phyloP scores from a whole-genome alignment of 805 yeast species.

The Debaryomyces hansenii region DNA sequence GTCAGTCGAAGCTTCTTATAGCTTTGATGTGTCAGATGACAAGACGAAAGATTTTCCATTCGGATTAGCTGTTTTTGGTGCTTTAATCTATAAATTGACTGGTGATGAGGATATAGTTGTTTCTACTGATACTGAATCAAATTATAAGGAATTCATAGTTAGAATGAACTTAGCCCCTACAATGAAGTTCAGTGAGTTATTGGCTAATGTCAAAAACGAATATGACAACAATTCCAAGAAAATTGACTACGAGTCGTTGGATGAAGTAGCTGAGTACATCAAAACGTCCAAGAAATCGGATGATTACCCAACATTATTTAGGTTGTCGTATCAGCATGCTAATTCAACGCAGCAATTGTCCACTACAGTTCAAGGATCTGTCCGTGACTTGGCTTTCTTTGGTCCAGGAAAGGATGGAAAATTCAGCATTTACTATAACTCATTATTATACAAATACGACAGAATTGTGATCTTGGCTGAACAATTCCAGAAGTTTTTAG shows the following conservation, averaged over 20 bases:
- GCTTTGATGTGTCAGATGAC: slow-evolving; percentile 10
- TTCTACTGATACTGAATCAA: slow-evolving; percentile 53
- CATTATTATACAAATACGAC: slow-evolving; percentile 66
- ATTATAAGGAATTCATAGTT: slow-evolving; percentile 52
- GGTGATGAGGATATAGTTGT: slow-evolving; percentile 95
- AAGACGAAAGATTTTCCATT: slow-evolving; percentile 40
- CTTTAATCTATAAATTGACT: slow-evolving; percentile 73
- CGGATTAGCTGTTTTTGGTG: slow-evolving; percentile 66
- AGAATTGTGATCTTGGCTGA: slow-evolving; percentile 71
- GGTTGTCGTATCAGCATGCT: slow-evolving; percentile 56
- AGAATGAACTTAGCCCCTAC: slow-evolving; percentile 61
- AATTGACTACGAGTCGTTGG: slow-evolving; percentile 47
- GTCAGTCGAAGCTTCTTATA: slow-evolving; percentile 59
- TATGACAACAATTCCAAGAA: slow-evolving; percentile 35
- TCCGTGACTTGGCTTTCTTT: slow-evolving; percentile 66
- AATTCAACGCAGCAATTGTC: slow-evolving; percentile 40
- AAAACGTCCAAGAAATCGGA: slow-evolving; percentile 52
- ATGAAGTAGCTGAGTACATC: slow-evolving; percentile 54
- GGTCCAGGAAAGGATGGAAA: slow-evolving; percentile 22
- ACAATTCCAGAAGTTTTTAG: slow-evolving; percentile 61
- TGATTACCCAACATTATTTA: slow-evolving; percentile 61
- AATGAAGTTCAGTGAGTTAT: slow-evolving; percentile 54
- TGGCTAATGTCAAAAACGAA: slow-evolving; percentile 43
- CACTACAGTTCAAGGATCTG: slow-evolving; percentile 50
- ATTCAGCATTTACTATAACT: slow-evolving; percentile 64